phyloP scores from a whole-genome alignment of 257 asterid genomes.

The Oldenlandia corymbosa region DNA sequence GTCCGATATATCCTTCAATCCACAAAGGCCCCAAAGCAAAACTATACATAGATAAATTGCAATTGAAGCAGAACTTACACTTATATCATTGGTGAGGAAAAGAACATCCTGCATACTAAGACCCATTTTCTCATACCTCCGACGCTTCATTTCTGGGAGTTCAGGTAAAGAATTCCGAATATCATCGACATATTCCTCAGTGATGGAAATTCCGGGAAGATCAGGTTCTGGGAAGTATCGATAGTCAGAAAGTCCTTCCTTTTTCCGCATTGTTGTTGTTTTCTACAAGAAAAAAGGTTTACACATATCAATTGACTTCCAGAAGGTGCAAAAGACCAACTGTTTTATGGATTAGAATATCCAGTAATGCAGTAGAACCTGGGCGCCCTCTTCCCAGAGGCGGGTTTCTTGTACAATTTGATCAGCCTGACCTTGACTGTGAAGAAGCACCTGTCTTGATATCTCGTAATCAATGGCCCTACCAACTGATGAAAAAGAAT shows the following conservation, averaged over 20 bases:
- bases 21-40: background rate
- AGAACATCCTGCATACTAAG: constrained; percentile 97
- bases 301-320: constrained; percentile 10
- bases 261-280: constrained; percentile 95
- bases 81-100: constrained; percentile 70
- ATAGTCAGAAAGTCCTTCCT: constrained; percentile 97
- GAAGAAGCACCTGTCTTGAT: constrained; percentile 76
- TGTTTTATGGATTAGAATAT: background rate
- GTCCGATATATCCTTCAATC: background rate
- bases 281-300: constrained; percentile 39
- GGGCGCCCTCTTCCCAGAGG: constrained; percentile 97
- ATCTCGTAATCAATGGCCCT: constrained; percentile 95
- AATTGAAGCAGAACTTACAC: constrained; percentile 39
- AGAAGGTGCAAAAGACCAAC: background rate
- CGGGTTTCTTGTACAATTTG: constrained; percentile 96
- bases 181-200: constrained; percentile 47
- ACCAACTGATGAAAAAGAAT: constrained; percentile 88
- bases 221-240: constrained; percentile 99
- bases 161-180: constrained; percentile 76
- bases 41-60: constrained; percentile 1
- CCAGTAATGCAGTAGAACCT: constrained; percentile 48
- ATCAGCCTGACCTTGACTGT: constrained; percentile 70
- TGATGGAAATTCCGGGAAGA: constrained; percentile 84
- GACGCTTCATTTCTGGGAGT: constrained; percentile 86
- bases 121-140: constrained; percentile 79